Base-by-base conservation (phyloP, 1,139 yeast genomes). In the Yamadazyma kanchanaburiensis region DNA sequence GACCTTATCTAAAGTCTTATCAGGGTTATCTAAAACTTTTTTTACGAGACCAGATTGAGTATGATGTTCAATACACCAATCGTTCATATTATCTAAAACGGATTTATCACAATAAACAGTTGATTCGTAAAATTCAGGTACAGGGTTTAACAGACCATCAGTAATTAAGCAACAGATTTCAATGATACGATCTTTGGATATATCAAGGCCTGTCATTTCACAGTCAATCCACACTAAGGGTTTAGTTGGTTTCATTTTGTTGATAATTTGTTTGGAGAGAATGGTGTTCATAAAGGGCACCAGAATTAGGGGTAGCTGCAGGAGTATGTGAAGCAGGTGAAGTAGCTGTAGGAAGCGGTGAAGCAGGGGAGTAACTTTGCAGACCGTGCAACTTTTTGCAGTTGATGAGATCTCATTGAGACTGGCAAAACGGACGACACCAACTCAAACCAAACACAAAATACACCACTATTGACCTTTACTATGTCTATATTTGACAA, bases 121-220 rank as follows among this genome's bases (percentile, higher is more conserved):
- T 14, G 88, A 76, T 49, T 89, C 96, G 51, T 78, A 91, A 3
- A 56, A 53, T 15, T 66, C 69, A 35, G 84, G 94, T 2, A 88
- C 58, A 3, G 84, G 46, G 33, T 83, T 74, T 41, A 91, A 65
- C 35, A 85, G 59, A 6, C 84, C 87, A 49, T 91, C 95, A 1
- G 99, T 91, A 29, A 94, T 66, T 22, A 89, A 62, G 53, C 96
- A 88, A 53, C 97, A 88, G 19, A 94, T 79, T 56, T 94, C 98
- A 40, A 94, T 85, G 45, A 94, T 89, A 35, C 72, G 77, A 48
- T 87, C 94, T 5, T 70, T 70, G 34, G 64, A 55, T 15, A 80
- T 78, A 46, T 91, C 83, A 27, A 94, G 63, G 0, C 99, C 99
- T 0, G 99, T 94, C 98, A 94, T 94, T 45, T 64, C 72, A 44